Evolutionary conservation across 495 filamentous ascomycete species (phyloP), one percentile per base, ranked within the genome.

Genomic region (Bacidia rubella): DNA sequence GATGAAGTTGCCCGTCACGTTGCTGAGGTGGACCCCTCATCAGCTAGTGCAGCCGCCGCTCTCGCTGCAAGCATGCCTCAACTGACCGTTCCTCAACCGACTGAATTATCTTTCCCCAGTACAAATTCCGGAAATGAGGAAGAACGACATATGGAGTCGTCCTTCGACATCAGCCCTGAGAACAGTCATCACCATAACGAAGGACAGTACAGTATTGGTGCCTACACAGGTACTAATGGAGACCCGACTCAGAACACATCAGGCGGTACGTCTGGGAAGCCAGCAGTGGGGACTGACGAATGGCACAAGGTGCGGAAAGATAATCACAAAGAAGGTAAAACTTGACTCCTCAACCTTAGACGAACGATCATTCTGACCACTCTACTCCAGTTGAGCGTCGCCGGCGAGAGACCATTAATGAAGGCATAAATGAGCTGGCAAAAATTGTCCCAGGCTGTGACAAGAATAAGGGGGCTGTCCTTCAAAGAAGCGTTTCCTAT

Each of bases 231-330:
- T 35, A 55, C 46, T 20, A 72, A 68, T 52, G 66, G 73, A 56
- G 69, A 66, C 51, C 65, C 75, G 54, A 65, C 77, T 46, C 66
- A 74, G 62, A 59, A 69, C 48, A 69, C 73, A 44, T 69, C 61
- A 55, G 47, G 53, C 48, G 43, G 50, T 53, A 39, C 58, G 49
- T 66, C 70, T 66, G 71, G 68, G 42, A 97, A 97, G 67, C 92
- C 90, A 20, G 79, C 85, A 5, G 92, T 98, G 23, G 92, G 92
- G 5, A 90, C 89, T 1, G 90, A 95, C 25, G 92, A 98, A 63
- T 98, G 92, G 92, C 92, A 98, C 67, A 92, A 90, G 66, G 81
- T 95, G 55, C 80, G 92, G 58, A 90, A 90, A 65, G 93, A 98
- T 63, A 98, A 97, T 61, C 92, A 98, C 71, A 98, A 98, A 78